A percentile compares a stretch with the other conserved stretches of the same genome.
These are phyloP conservation scores for Chaetomium globosum DNA, from an alignment of 2,329 filamentous ascomycete species.

Conservation along the genomic window DNA sequence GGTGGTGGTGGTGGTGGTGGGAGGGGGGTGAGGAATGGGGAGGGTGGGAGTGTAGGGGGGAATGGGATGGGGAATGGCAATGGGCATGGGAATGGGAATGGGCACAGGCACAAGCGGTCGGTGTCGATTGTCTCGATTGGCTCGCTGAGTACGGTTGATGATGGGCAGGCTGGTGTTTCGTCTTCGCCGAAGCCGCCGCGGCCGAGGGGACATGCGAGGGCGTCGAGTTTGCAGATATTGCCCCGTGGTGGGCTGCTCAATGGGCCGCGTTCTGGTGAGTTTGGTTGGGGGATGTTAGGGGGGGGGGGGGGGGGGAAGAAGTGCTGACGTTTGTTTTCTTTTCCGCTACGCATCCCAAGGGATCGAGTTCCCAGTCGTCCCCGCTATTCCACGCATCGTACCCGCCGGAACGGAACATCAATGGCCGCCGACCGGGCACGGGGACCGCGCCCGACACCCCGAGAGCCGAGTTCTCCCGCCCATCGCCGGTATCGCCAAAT, in stretches of 20 bases:
- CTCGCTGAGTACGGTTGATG: conserved; percentile 53
- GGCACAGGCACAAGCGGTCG: conserved; percentile 72
- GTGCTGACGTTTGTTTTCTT: conserved; percentile 7
- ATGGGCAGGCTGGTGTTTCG: conserved; percentile 46
- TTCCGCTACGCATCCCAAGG: conserved; percentile 48
- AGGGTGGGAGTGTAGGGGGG: conserved; percentile 24
- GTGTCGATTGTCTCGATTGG: conserved; percentile 82
- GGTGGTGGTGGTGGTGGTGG: conserved; percentile 26
- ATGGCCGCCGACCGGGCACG: conserved; percentile 45
- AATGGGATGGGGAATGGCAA: conserved; percentile 13
- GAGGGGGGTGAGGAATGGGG: conserved; percentile 18
- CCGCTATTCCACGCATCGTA: conserved; percentile 60
- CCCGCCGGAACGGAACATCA: conserved; percentile 52
- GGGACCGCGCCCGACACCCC: conserved; percentile 54
- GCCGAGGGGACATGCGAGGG: conserved; percentile 71
- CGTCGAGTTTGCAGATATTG: conserved; percentile 78
- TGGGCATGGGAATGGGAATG: conserved; percentile 33
- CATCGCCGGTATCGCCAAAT: conserved; percentile 48
- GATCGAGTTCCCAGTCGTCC: conserved; percentile 50
- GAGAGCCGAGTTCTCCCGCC: conserved; percentile 40
- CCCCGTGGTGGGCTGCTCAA: conserved; percentile 52
- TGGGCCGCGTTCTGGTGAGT: conserved; percentile 47
- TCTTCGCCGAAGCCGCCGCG: conserved; percentile 50
- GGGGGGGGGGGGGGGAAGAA: neutral
- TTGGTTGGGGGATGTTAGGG: conserved; percentile 3